Conservation (phyloP, 768 basidiomycete genomes). For the Boletus patriciae region DNA sequence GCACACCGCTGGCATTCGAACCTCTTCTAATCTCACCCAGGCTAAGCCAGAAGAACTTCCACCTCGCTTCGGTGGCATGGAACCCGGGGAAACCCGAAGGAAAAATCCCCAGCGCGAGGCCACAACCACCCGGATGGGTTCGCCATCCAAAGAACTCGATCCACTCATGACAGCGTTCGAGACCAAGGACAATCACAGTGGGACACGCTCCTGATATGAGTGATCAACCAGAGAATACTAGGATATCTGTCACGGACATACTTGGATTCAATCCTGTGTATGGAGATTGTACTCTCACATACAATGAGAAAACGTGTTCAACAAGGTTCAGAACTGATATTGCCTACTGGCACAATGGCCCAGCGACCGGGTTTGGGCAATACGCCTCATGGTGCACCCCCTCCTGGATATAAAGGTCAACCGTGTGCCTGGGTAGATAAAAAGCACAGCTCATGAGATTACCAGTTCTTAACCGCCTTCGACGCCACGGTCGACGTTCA, state of each 20-base stretch:
- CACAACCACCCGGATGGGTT: not conserved
- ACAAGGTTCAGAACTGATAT: conserved; percentile 14
- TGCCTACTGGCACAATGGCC: conserved; percentile 12
- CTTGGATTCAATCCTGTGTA: not conserved
- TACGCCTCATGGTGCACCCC: conserved; percentile 6
- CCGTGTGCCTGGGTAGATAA: conserved; percentile 19
- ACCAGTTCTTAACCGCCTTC: not conserved
- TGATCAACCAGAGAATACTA: conserved; percentile 1
- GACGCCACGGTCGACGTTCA: not conserved
- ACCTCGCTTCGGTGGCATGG: conserved; percentile 6
- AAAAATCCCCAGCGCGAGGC: not conserved
- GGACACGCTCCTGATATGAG: not conserved
- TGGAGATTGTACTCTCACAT: conserved; percentile 2
- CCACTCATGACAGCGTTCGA: not conserved
- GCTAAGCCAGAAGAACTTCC: conserved; percentile 4
- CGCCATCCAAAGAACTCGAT: not conserved
- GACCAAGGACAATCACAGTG: not conserved
- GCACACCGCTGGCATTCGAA: not conserved
- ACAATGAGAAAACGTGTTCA: conserved; percentile 15
- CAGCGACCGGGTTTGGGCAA: conserved; percentile 17
- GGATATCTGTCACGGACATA: not conserved
- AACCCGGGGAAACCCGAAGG: conserved; percentile 18
- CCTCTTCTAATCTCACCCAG: conserved; percentile 4
- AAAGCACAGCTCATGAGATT: conserved; percentile 7
- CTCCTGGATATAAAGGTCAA: conserved; percentile 9